Evolutionary conservation across 768 basidiomycete species (phyloP), one percentile per base, ranked within the genome.

Genomic region (Suillus bovinus): DNA sequence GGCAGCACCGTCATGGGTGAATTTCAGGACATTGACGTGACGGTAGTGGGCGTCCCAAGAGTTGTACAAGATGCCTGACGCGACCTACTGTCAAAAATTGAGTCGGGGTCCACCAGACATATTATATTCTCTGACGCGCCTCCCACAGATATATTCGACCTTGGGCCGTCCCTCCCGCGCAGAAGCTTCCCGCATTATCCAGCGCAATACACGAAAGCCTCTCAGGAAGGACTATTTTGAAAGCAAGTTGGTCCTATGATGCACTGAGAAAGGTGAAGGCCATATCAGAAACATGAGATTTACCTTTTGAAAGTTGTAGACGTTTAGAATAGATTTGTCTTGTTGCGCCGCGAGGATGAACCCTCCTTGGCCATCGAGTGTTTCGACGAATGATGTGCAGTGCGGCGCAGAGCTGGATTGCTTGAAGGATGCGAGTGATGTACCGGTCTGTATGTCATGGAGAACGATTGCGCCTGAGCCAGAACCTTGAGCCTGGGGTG

Each of bases 1-100:
- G 6, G 88, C 85, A 50, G 82, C 84, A 38, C 91, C 91, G 70
- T 97, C 95, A 22, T 81, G 80, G 10, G 93, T 91, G 72, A 98
- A 99, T 47, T 84, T 86, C 2, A 99, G 76, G 10, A 90, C 88
- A 63, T 85, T 91, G 58, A 98, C 84, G 71, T 87, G 83, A 62
- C 96, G 91, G 77, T 99, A 99, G 74, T 99, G 96, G 20, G 96
- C 96, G 63, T 98, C 96, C 87, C 95, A 95, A 0, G 91, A 84
- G 67, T 90, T 87, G 79, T 88, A 94, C 52, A 98, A 79, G 59
- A 96, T 88, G n/a, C 96, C 96, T n/a, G 96, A 97, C 11, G 90
- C 81, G 66, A 94, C 81, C 94, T 97, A 76, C 63, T 73, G 24
- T 66, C 70, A 62, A 59, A 63, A 60, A 44, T 24, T 74, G 42